These are phyloP conservation scores for Sugiyamaella marilandica DNA, from an alignment of 805 yeast species.

Conservation along the genomic window DNA sequence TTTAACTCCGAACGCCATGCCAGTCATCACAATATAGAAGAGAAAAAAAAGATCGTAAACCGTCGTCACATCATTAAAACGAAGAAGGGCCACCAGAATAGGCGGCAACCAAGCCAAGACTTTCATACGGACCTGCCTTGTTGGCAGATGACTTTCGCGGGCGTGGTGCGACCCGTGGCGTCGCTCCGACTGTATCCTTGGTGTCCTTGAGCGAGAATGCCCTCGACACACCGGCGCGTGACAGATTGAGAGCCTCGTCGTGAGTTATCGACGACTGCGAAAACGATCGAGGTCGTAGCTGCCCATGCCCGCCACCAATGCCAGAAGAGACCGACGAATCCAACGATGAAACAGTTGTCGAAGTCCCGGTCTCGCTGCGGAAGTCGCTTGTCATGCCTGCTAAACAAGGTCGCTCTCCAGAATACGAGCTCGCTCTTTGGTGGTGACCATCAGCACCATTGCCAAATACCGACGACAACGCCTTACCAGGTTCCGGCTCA, in stretches of 20 bases:
- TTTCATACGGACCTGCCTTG: slow-evolving; percentile 25
- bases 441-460: background rate
- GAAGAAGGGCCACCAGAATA: slow-evolving; percentile 34
- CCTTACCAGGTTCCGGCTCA: background rate
- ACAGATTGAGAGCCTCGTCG: slow-evolving; percentile 36
- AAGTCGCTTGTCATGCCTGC: background rate
- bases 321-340: background rate
- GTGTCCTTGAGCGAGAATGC: slow-evolving; percentile 5
- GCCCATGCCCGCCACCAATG: background rate
- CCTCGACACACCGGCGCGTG: slow-evolving; percentile 27
- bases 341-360: background rate
- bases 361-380: background rate
- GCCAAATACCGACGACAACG: background rate
- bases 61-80: slow-evolving; percentile 6
- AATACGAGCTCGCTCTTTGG: slow-evolving; percentile 4
- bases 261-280: slow-evolving; percentile 28
- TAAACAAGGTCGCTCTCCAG: slow-evolving; percentile 1
- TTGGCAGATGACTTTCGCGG: slow-evolving; percentile 4
- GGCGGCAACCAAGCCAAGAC: slow-evolving; percentile 36
- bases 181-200: background rate
- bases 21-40: background rate
- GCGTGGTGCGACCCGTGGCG: slow-evolving; percentile 6
- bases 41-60: background rate
- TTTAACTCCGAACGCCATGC: no score
- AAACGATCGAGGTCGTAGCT: slow-evolving; percentile 20